Conservation (phyloP, 2,329 filamentous ascomycete genomes). For the Cladosporium sphaerospermum region DNA sequence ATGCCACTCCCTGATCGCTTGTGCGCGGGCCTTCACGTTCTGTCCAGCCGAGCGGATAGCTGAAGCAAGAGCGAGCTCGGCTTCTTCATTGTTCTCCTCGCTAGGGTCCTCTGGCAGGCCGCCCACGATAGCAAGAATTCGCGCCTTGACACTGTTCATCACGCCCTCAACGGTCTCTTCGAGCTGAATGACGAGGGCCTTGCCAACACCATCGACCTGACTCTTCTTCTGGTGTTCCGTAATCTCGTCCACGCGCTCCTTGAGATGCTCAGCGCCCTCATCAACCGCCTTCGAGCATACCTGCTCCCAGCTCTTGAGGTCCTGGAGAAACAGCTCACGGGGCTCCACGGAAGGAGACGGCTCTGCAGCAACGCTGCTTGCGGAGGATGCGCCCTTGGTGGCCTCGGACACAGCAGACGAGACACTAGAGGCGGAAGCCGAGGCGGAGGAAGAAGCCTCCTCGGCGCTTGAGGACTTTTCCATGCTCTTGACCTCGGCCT, state of each 20-base stretch:
- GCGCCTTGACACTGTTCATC: conserved; percentile 58
- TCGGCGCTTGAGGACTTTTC: conserved; percentile 34
- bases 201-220: conserved; percentile 60
- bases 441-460: conserved; percentile 21
- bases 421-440: conserved; percentile 22
- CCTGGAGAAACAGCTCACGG: conserved; percentile 61
- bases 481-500: conserved; percentile 51
- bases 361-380: conserved; percentile 39
- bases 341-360: conserved; percentile 37
- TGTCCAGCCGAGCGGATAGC: conserved; percentile 63
- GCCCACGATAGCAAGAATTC: conserved; percentile 53
- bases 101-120: conserved; percentile 54
- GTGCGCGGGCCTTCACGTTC: conserved; percentile 68
- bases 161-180: conserved; percentile 61
- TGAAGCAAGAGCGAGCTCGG: conserved; percentile 46
- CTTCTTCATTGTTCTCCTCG: conserved; percentile 45
- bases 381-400: conserved; percentile 21
- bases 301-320: conserved; percentile 78
- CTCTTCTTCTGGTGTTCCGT: conserved; percentile 63
- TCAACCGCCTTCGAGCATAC: conserved; percentile 83
- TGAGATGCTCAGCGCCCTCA: conserved; percentile 67
- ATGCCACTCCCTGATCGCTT: conserved; percentile 71
- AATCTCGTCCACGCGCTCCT: conserved; percentile 61
- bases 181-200: conserved; percentile 61
- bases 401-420: conserved; percentile 24